A percentile compares a stretch with the other conserved stretches of the same genome.
Evolutionary conservation across 2,329 filamentous ascomycete genomes (phyloP).

Genomic region (Falciphora oryzae): DNA sequence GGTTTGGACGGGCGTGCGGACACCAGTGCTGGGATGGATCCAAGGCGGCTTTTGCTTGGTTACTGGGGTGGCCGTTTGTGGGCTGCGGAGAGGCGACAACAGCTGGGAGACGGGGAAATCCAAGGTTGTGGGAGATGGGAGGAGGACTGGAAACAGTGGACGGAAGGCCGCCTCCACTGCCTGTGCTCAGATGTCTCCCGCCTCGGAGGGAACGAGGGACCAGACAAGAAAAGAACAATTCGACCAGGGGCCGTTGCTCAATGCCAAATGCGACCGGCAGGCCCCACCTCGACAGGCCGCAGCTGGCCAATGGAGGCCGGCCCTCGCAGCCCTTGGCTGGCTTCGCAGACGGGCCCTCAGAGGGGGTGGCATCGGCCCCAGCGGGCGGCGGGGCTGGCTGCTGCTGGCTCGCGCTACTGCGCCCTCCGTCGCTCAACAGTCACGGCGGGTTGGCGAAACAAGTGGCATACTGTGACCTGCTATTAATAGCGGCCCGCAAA

Average conservation of each 20-base stretch:
- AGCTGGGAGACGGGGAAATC: conserved; percentile 2
- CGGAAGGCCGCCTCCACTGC: conserved; percentile 2
- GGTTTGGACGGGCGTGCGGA: conserved; percentile 11
- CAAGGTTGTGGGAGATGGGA: conserved; percentile 3
- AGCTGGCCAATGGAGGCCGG: not conserved
- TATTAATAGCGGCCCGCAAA: conserved; percentile 12
- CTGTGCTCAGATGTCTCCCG: not conserved
- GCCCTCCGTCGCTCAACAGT: conserved; percentile 3
- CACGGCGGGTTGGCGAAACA: conserved; percentile 16
- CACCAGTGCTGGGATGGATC: conserved; percentile 8
- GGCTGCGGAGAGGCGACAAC: conserved; percentile 11
- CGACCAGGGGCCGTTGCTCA: not conserved
- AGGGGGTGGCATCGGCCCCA: conserved; percentile 3
- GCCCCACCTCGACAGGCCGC: not conserved
- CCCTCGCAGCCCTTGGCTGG: not conserved
- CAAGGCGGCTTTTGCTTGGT: not conserved
- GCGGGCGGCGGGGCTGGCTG: not conserved
- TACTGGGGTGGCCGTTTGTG: conserved; percentile 2
- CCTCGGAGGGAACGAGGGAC: not conserved
- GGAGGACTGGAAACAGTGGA: conserved; percentile 1
- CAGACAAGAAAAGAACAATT: not conserved
- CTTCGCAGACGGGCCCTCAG: not conserved
- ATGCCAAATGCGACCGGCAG: not conserved
- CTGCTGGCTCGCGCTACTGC: not conserved
- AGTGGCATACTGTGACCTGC: conserved; percentile 13